Evolutionary conservation across 139 green algal genomes (phyloP), one percentile per base, ranked within the genome.

Genomic region (Microglena sp.): DNA sequence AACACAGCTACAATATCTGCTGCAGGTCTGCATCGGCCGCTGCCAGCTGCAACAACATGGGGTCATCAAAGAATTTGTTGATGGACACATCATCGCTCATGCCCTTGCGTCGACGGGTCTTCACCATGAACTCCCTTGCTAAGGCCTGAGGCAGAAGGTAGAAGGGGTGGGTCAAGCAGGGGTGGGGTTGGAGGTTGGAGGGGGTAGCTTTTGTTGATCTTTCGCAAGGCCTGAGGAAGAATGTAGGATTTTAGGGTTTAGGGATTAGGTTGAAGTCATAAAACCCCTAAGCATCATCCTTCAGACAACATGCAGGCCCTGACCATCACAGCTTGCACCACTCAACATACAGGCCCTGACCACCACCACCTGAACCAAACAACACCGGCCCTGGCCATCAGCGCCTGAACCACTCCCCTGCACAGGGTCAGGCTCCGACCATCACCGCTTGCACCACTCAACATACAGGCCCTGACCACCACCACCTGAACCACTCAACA

Each of bases 51-150:
- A 96, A 64, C 44, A 99, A 75, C 86, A 97, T 92, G 29, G 85
- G 82, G 67, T 97, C 93, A 71, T 99, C 94, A 66, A 99, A 98
- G 88, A 91, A 98, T 69, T 94, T 91, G 75, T 82, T 86, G 55
- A 97, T 88, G 33, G 76, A 89, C 29, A 99, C 94, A 58, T 99
- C 92, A 50, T 99, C 94, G 54, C 76, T 93, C 94, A 99, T 98
- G 67, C 94, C 94, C 78, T 91, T 90, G 57, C 81, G 75, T 33
- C 82, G 77, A 24, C 94, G 75, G 24, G 92, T 97, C 80, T 98
- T 97, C 7, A 98, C 91, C 91, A 97, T 96, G 75, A 97, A 94
- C 79, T 97, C 92, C 4, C 86, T 65, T 2, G 86, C 86, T 2
- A 93, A 69, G 7, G 80, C 73, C 59, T 66, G 35, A 50, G 40